Base-by-base conservation (phyloP, 139 green algal species). In the Volvox africanus region DNA sequence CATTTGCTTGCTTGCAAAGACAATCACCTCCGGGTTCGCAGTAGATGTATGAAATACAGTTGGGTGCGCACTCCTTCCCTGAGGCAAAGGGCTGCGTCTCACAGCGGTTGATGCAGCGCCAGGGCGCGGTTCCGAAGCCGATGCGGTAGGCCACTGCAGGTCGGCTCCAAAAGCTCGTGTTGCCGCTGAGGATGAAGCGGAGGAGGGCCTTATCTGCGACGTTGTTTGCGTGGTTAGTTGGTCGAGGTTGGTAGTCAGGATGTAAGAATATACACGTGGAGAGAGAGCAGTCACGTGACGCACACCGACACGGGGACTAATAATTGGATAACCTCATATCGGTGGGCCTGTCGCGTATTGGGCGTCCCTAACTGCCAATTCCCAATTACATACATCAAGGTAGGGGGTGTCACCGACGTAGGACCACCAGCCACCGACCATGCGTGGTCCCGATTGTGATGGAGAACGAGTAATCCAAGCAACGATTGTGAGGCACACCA, bases 121-220 rank as follows among this genome's bases (percentile, higher is more conserved):
- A 81, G 30, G 75, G 75, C 17, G 75, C 75, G 33, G 75, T 81
- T 30, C 85, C 85, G 85, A 89, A 89, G 69, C 85, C 85, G 1
- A 89, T 55, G 37, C 69, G 85, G 17, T 30, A 82, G 44, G 85
- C 85, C 26, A 89, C 85, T 18, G 69, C 69, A 11, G 85, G 85
- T 16, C 24, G 37, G 50, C 71, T 83, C 85, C 85, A 89, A 28
- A 89, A 89, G 71, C 26, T 62, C 28, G 85, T 82, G 37, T 89
- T 20, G 18, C 85, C 85, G 37, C 37, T 83, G 2, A 89, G 71
- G 30, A 89, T 89, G 71, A 89, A 89, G 21, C 19, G 11, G 5
- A 89, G 44, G 11, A 89, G 26, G 32, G 32, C 75, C 85, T 89
- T 89, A 16, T 89, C 85, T 89, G 85, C 24, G 30, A 19, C 17